Percentiles rank a stretch among this genome's conserved stretches.
phyloP scores from a whole-genome alignment of 176 grass and related monocot species.

The Melocanna baccifera region DNA sequence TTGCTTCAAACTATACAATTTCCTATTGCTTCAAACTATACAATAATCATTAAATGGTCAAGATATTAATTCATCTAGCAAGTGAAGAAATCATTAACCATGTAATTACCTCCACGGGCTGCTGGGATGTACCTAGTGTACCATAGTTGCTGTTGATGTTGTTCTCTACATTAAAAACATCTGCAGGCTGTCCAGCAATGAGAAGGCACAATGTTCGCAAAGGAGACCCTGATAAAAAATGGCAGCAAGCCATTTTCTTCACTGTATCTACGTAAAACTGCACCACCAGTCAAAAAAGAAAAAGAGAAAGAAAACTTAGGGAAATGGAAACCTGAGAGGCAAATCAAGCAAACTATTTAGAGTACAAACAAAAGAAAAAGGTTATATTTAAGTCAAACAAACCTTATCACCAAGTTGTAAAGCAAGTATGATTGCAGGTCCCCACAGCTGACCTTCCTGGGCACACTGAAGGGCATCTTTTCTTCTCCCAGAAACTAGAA shows the following conservation, averaged over 20 bases:
- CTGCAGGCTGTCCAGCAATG: constrained; percentile 92
- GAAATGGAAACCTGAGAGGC: constrained; percentile 8
- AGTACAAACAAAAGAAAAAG: background rate
- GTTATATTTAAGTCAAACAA: constrained; percentile 20
- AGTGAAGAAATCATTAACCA: constrained; percentile 8
- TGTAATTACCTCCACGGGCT: constrained; percentile 66
- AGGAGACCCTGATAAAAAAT: constrained; percentile 83
- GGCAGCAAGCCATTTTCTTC: constrained; percentile 92
- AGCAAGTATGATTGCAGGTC: constrained; percentile 89
- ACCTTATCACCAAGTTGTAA: constrained; percentile 92
- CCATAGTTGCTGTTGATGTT: constrained; percentile 37
- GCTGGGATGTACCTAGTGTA: constrained; percentile 42
- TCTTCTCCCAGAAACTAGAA: constrained; percentile 93
- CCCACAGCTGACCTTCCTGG: constrained; percentile 95
- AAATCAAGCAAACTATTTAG: constrained; percentile 10
- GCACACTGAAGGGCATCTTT: constrained; percentile 90
- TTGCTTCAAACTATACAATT: constrained; percentile 12
- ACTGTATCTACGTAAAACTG: constrained; percentile 96
- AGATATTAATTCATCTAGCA: background rate
- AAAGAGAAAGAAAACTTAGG: constrained; percentile 25
- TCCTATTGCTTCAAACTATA: constrained; percentile 21
- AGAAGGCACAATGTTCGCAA: constrained; percentile 91
- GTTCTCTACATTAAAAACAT: constrained; percentile 77
- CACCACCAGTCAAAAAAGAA: constrained; percentile 12
- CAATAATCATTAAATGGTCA: background rate